Conservation (phyloP, 1,284 basidiomycete genomes). For the Tremellales sp. region DNA sequence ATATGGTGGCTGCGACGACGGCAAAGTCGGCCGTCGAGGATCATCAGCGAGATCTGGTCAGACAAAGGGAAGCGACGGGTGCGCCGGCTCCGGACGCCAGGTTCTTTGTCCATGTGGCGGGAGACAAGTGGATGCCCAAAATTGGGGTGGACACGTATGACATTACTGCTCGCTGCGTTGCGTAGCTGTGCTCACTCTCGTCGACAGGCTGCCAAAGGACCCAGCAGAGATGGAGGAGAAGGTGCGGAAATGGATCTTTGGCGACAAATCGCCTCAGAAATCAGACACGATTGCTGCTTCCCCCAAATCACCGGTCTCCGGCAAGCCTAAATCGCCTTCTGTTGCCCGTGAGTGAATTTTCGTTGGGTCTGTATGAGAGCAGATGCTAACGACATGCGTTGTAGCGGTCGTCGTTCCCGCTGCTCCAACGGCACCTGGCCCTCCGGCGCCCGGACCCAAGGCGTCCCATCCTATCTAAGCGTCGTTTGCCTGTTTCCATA, state of each 20-base stretch:
- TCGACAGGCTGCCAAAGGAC: constrained; percentile 63
- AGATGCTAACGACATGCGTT: not conserved
- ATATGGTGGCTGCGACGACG: constrained; percentile 90
- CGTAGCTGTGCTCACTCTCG: constrained; percentile 2
- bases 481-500: too few species aligned
- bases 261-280: constrained; percentile 27
- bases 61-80: constrained; percentile 67
- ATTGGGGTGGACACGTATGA: constrained; percentile 58
- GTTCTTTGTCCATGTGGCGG: constrained; percentile 68
- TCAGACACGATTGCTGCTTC: constrained; percentile 2
- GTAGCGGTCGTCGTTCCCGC: too few species aligned
- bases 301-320: constrained; percentile 4
- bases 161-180: not conserved
- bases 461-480: constrained; percentile 26
- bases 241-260: constrained; percentile 62
- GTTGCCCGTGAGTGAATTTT: constrained; percentile 1
- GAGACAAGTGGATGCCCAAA: constrained; percentile 75
- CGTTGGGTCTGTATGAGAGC: not conserved
- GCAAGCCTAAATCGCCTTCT: constrained; percentile 15
- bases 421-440: constrained; percentile 38
- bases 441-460: constrained; percentile 39
- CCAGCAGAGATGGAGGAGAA: constrained; percentile 59
- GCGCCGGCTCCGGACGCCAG: constrained; percentile 57
- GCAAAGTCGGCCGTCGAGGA: constrained; percentile 91
- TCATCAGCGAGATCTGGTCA: constrained; percentile 78